These are phyloP conservation scores for Aspergillus hancockii DNA, from an alignment of 495 filamentous ascomycete species.

Conservation along the genomic window DNA sequence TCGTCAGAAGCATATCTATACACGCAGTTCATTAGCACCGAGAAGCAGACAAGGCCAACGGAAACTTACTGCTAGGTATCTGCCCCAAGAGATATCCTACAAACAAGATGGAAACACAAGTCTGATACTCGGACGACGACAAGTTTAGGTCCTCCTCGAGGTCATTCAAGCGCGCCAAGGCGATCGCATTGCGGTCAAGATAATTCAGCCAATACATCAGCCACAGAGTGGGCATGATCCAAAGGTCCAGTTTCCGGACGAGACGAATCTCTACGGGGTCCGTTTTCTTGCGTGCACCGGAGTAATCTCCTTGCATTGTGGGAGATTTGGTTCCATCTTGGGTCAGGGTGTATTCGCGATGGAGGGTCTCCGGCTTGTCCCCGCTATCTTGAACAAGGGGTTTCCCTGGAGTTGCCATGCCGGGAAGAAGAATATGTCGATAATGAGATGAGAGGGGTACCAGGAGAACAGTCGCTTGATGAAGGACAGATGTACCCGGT, in stretches of 20 bases:
- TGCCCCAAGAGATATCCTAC: constrained; percentile 39
- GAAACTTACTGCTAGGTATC: constrained; percentile 23
- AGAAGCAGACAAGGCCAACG: constrained; percentile 20
- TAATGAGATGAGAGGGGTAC: no score
- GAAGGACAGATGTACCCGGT: not conserved
- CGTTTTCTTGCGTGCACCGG: constrained; percentile 40
- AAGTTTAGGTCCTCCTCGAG: constrained; percentile 45
- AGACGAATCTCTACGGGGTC: constrained; percentile 44
- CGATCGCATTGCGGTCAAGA: constrained; percentile 43
- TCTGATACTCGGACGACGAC: constrained; percentile 46
- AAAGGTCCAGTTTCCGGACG: constrained; percentile 49
- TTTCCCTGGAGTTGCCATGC: not conserved
- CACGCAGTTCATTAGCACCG: constrained; percentile 13
- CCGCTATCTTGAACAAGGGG: not conserved
- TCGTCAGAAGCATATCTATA: constrained; percentile 55
- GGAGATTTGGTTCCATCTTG: not conserved
- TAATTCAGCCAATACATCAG: constrained; percentile 53
- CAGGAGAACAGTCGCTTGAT: no score
- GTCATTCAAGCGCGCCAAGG: constrained; percentile 30
- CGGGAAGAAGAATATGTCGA: not conserved
- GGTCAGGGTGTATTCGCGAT: constrained; percentile 6
- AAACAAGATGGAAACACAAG: constrained; percentile 56
- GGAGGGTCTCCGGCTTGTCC: not conserved
- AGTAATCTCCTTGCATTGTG: constrained; percentile 28
- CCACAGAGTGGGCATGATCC: constrained; percentile 50